Evolutionary conservation across 345 rosid species (phyloP), one percentile per base, ranked within the genome.

Genomic region (Turritis glabra): DNA sequence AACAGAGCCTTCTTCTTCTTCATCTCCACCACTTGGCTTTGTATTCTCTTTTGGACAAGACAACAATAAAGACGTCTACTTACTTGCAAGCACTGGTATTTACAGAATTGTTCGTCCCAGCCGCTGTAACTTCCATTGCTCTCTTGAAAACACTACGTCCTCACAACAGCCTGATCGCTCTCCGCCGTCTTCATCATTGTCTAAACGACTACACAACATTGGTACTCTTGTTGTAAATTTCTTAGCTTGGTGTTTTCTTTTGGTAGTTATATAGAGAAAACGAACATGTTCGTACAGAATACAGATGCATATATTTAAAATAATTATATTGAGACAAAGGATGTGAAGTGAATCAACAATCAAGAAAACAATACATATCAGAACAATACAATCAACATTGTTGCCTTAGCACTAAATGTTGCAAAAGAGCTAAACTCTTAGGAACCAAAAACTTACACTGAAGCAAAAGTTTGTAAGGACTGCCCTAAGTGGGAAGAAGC

Each of bases 1-100:
- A 41, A 17, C 58, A 41, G 75, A 79, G 35, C 73, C 85, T 33
- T 88, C 86, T 53, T 79, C 80, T 62, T 84, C 79, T 56, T 67
- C 80, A 27, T 79, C 84, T 67, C 88, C 93, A 8, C 44, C 85
- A 38, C 59, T 88, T 77, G 85, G 90, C 11, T 91, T 88, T 81
- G 61, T 91, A 17, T 88, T 69, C 89, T 91, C 98, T 1, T 91
- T 89, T 14, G 96, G 94, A 8, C 79, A 89, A 79, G 98, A 93
- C 83, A 89, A 91, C 76, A 75, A 51, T 9, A 93, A 87, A 79
- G 97, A 93, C 29, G 57, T 88, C 2, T 85, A 76, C 59, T 29
- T 89, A 51, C 84, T 93, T 30, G 64, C 96, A 22, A 90, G 78
- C 77, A 69, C 76, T 17, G 98, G 98, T 13, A 80, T 93, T 43